Conservation (phyloP, 306 rosid species). For the Cucurbita ficifolia region DNA sequence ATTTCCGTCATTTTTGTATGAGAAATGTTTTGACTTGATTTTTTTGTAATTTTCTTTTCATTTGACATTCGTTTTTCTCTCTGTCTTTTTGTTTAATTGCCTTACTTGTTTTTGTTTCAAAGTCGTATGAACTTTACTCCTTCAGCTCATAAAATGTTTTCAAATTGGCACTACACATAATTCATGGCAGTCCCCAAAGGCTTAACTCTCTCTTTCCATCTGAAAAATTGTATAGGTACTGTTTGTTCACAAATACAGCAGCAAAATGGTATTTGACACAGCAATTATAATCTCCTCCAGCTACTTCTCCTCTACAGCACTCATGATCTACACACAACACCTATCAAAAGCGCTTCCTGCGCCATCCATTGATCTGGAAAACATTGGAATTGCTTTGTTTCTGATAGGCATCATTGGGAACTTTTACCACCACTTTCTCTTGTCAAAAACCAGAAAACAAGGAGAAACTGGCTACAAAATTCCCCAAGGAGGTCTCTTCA, state of each 20-base stretch:
- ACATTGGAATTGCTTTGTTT: conserved; percentile 38
- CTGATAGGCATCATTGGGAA: conserved; percentile 52
- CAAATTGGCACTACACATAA: neutral
- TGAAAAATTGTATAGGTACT: neutral
- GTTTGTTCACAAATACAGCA: conserved; percentile 63
- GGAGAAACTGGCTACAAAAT: conserved; percentile 57
- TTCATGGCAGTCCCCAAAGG: neutral
- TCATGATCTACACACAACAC: conserved; percentile 47
- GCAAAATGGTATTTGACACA: conserved; percentile 31
- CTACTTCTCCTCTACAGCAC: conserved; percentile 30
- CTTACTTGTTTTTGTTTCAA: too few relatives aligned
- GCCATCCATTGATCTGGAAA: conserved; percentile 34
- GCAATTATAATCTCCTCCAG: conserved; percentile 35
- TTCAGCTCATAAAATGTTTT: too few relatives aligned
- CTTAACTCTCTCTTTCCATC: neutral
- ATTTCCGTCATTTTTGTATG: neutral
- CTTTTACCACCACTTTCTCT: conserved; percentile 65
- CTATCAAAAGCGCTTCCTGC: conserved; percentile 36
- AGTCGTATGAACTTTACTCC: too few relatives aligned
- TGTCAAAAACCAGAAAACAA: conserved; percentile 38
- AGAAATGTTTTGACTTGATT: neutral
- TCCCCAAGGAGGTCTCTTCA: conserved; percentile 76
- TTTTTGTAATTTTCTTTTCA: too few relatives aligned
- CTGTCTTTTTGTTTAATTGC: neutral
- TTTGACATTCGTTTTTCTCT: neutral